Base-by-base conservation (phyloP, 2,329 filamentous ascomycete species). In the Chrysoporthe puriensis region DNA sequence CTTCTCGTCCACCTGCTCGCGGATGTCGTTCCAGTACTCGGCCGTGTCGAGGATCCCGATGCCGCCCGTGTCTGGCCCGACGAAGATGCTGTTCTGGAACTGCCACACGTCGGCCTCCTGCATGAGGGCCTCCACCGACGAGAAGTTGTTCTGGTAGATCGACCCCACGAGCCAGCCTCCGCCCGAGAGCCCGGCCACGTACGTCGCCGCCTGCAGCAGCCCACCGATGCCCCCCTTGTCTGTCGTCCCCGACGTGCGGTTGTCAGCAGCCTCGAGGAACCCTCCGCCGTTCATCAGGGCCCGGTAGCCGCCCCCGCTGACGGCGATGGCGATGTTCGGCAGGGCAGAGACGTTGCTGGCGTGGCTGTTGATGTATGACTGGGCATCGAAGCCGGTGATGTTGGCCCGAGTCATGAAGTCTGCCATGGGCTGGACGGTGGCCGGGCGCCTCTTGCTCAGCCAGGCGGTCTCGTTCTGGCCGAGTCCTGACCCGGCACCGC, bases 151-250 rank as follows among this genome's bases (percentile, higher is more conserved):
- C 73, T 88, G 82, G 75, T 88, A 94, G 11, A 97, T 81, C 65
- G 90, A 93, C n/a, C 92, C 92, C 4, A 96, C 86, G 21, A 96
- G 83, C 94, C 94, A 97, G 63, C 90, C 88, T 64, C 93, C 93
- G 42, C 94, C 93, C 8, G 92, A 95, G 3, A 97, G 83, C 9
- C 92, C 93, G 2, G 92, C 85, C 14, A 96, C 77, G 75, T 97
- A 97, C 0, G 93, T 97, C 0, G 92, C 80, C 3, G 91, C 85
- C 80, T 97, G 94, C 70, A 97, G 81, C 71, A 97, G 80, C 4
- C 94, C 94, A 62, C 93, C 92, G 34, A 97, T 82, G 60, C 93
- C 91, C 4, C 92, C 92, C 3, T 80, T 74, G 8, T 74, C 79
- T 0, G 87, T 91, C 2, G 89, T 82, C 66, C 87, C 86, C 0